Conservation (phyloP, 306 rosid genomes). For the Mimosa pudica region DNA sequence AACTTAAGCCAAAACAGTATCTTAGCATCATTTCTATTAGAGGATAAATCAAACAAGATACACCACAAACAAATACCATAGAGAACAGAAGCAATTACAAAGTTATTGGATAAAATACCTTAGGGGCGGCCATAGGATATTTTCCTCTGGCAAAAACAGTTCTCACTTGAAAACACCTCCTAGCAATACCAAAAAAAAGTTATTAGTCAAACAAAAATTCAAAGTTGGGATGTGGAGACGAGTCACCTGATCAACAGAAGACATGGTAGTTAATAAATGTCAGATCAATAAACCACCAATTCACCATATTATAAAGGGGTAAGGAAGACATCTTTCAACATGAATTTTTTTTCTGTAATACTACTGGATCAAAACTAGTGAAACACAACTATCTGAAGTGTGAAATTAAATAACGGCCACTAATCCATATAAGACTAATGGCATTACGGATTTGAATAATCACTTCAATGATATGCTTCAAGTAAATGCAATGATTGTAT, state of each 20-base stretch:
- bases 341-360: neutral
- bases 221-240: neutral
- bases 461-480: neutral
- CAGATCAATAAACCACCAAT: neutral
- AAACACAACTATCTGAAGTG: neutral
- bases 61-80: conserved; percentile 13
- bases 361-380: neutral
- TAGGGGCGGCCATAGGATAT: conserved; percentile 99
- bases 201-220: neutral
- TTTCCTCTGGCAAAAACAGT: conserved; percentile 89
- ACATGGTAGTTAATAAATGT: neutral
- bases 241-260: neutral
- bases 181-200: conserved; percentile 37
- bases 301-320: conserved; percentile 5
- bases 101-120: conserved; percentile 51
- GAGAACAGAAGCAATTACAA: conserved; percentile 27
- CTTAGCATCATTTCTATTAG: conserved; percentile 14
- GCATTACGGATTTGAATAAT: neutral
- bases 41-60: neutral
- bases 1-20: neutral
- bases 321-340: neutral
- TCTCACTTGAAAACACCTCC: conserved; percentile 97
- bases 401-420: neutral
- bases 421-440: neutral
- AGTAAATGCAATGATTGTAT: neutral